A percentile compares a stretch with the other conserved stretches of the same genome.
phyloP scores from a whole-genome alignment of 345 rosid genomes.

The Clarkia xantiana region DNA sequence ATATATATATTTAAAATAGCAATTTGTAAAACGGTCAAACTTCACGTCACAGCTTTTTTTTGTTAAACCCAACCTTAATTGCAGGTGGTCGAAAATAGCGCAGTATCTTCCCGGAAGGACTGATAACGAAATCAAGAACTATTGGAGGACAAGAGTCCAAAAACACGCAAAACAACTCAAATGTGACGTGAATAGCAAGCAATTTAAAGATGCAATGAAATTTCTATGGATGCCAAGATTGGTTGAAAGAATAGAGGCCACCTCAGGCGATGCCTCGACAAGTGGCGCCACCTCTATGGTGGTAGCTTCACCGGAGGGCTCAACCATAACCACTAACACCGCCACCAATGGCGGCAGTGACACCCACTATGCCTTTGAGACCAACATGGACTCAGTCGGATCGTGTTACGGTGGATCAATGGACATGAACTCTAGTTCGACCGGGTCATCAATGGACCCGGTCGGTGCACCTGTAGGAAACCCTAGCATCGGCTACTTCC shows the following conservation, averaged over 20 bases:
- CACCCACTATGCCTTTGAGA: neutral
- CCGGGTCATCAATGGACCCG: slow-evolving; percentile 37
- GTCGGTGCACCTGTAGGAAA: slow-evolving; percentile 31
- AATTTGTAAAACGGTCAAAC: no score
- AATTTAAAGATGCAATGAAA: slow-evolving; percentile 72
- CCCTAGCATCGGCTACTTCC: slow-evolving; percentile 38
- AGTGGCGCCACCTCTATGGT: slow-evolving; percentile 9
- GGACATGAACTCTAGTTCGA: slow-evolving; percentile 49
- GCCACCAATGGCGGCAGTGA: slow-evolving; percentile 2
- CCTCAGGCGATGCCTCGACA: slow-evolving; percentile 13
- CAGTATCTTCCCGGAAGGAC: slow-evolving; percentile 87
- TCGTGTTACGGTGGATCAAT: slow-evolving; percentile 16
- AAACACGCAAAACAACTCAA: slow-evolving; percentile 81
- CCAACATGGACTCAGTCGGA: slow-evolving; percentile 1
- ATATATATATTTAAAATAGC: no score
- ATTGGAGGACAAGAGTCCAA: slow-evolving; percentile 92
- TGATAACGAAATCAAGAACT: slow-evolving; percentile 90
- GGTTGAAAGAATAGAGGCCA: slow-evolving; percentile 76
- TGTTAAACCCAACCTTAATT: no score
- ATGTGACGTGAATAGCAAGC: slow-evolving; percentile 78
- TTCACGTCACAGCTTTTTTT: no score
- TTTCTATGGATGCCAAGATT: slow-evolving; percentile 84
- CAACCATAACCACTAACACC: slow-evolving; percentile 7
- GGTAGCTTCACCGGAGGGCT: slow-evolving; percentile 6
- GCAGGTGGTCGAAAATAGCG: slow-evolving; percentile 88